These are phyloP conservation scores for Acacia melanoxylon DNA, from an alignment of 306 rosid genomes.

Conservation along the genomic window DNA sequence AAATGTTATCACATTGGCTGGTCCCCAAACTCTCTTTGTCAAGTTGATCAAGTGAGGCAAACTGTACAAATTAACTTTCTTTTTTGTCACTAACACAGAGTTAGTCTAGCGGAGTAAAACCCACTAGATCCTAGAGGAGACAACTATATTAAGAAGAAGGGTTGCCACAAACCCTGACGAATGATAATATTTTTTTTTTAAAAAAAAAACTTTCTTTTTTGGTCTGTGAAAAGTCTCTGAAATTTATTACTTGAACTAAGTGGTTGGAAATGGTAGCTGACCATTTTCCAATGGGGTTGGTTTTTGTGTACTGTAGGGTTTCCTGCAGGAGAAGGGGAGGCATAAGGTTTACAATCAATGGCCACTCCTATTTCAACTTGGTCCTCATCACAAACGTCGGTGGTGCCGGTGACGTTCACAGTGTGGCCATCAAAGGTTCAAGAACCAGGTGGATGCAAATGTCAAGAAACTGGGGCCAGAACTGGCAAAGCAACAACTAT, in stretches of 20 bases:
- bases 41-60: conserved; percentile 1
- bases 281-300: background rate
- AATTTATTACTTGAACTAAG: background rate
- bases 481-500: conserved; percentile 89
- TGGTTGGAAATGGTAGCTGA: background rate
- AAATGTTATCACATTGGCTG: background rate
- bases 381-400: conserved; percentile 94
- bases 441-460: conserved; percentile 76
- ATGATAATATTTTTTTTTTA: too few species aligned
- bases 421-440: conserved; percentile 75
- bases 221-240: background rate
- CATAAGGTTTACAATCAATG: conserved; percentile 86
- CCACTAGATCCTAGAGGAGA: too few species aligned
- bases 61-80: background rate
- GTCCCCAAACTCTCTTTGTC: background rate
- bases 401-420: conserved; percentile 91
- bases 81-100: background rate
- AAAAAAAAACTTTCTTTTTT: too few species aligned
- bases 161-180: too few species aligned
- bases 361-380: conserved; percentile 91
- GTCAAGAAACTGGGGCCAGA: conserved; percentile 99
- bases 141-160: too few species aligned
- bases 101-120: too few species aligned
- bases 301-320: conserved; percentile 54
- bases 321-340: conserved; percentile 87